These are phyloP conservation scores for Graphium sp. DNA, from an alignment of 2,329 filamentous ascomycete genomes.

Conservation along the genomic window DNA sequence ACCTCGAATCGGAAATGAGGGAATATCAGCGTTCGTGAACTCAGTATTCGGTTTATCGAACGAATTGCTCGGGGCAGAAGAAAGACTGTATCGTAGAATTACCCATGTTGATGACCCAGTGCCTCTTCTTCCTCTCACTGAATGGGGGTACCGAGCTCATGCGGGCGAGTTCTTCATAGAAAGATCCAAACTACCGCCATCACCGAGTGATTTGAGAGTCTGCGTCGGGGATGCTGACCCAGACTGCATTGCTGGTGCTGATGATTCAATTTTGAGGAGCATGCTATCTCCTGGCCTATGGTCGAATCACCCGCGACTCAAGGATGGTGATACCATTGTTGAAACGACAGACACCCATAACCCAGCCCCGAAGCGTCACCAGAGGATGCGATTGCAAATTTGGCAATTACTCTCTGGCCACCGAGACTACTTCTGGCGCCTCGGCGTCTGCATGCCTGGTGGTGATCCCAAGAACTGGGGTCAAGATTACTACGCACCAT, in stretches of 20 bases:
- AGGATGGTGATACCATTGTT: too few species aligned
- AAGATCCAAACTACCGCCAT: constrained; percentile 52
- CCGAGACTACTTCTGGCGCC: constrained; percentile 88
- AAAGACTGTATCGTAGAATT: constrained; percentile 49
- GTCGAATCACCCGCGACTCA: too few species aligned
- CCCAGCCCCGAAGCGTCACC: too few species aligned
- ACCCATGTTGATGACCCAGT: constrained; percentile 82
- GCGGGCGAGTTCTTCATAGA: constrained; percentile 77
- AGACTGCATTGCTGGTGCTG: constrained; percentile 49
- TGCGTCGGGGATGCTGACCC: constrained; percentile 60
- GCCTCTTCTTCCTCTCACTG: constrained; percentile 65
- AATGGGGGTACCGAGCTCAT: constrained; percentile 81
- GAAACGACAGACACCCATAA: too few species aligned
- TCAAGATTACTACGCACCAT: constrained; percentile 29
- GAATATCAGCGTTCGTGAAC: constrained; percentile 38
- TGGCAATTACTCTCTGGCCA: constrained; percentile 92
- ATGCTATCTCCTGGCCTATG: too few species aligned
- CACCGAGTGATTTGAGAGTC: constrained; percentile 46
- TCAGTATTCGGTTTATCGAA: constrained; percentile 25
- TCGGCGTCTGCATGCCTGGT: constrained; percentile 77
- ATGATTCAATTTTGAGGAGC: constrained; percentile 9
- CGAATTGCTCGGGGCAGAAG: constrained; percentile 13
- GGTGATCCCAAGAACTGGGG: constrained; percentile 56
- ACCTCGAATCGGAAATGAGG: constrained; percentile 47
- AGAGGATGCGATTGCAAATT: constrained; percentile 52